Evolutionary conservation across 2,329 filamentous ascomycete species (phyloP).

Genomic region (Dryadomyces quercivorus): DNA sequence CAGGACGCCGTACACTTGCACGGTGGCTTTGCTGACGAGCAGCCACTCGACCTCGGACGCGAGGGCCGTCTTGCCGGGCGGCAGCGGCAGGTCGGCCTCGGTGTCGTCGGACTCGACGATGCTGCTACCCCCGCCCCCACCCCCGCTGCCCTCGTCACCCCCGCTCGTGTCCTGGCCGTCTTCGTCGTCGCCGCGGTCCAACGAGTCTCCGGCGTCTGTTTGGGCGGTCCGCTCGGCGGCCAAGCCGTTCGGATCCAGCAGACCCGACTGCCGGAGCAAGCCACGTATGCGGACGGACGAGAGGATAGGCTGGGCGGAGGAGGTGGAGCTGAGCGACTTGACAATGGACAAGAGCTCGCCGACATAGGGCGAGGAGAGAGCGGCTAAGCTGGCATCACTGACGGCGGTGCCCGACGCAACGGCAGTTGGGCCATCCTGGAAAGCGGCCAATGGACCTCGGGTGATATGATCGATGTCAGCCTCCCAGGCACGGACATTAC

Average conservation of each 20-base stretch:
- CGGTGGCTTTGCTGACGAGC: constrained; percentile 76
- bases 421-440: constrained; percentile 5
- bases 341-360: constrained; percentile 55
- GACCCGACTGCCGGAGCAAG: constrained; percentile 50
- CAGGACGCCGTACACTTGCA: constrained; percentile 78
- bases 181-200: constrained; percentile 8
- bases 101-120: neutral
- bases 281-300: constrained; percentile 44
- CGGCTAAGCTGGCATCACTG: constrained; percentile 18
- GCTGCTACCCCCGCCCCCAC: neutral
- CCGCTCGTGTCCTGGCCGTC: neutral
- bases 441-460: constrained; percentile 29
- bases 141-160: too few species aligned
- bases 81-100: neutral
- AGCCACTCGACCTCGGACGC: constrained; percentile 83
- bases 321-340: constrained; percentile 57
- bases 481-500: constrained; percentile 14
- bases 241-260: constrained; percentile 28
- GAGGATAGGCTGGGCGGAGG: constrained; percentile 51
- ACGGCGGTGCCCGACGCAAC: constrained; percentile 1
- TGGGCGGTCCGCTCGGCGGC: neutral
- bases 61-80: constrained; percentile 33
- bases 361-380: constrained; percentile 39
- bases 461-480: constrained; percentile 52
- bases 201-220: neutral